Percentiles rank a stretch among this genome's conserved stretches.
Evolutionary conservation across 2,329 filamentous ascomycete species (phyloP).

Genomic region (Rosellinia necatrix): DNA sequence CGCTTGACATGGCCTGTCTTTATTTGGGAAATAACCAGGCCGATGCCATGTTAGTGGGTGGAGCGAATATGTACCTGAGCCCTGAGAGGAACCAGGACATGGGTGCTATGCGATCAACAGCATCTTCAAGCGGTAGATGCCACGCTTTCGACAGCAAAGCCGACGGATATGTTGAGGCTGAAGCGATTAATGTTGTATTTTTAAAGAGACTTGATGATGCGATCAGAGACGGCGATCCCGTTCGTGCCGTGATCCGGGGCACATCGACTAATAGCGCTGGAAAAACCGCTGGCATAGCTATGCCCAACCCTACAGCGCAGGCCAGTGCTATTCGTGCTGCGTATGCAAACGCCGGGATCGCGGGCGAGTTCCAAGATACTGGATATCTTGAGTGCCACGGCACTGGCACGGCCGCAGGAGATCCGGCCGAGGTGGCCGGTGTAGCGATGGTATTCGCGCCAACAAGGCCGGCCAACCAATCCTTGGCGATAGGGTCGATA

Average conservation of each 20-base stretch:
- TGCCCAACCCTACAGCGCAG: neutral
- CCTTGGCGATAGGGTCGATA: conserved; percentile 3
- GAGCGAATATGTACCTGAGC: conserved; percentile 14
- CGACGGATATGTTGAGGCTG: conserved; percentile 13
- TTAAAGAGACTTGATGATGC: conserved; percentile 10
- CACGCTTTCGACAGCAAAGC: conserved; percentile 14
- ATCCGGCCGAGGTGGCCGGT: conserved; percentile 7
- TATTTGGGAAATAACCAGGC: conserved; percentile 23
- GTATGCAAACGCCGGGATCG: neutral
- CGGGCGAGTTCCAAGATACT: neutral
- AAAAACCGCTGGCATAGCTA: conserved; percentile 2
- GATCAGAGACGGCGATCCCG: conserved; percentile 1
- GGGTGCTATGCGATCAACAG: neutral
- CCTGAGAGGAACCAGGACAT: conserved; percentile 13
- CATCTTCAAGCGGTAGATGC: neutral
- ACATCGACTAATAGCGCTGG: conserved; percentile 5
- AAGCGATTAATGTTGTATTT: conserved; percentile 3
- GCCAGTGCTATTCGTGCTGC: conserved; percentile 2
- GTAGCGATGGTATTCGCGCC: neutral
- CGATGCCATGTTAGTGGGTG: conserved; percentile 19
- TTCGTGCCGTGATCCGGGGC: conserved; percentile 1
- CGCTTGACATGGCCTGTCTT: conserved; percentile 34
- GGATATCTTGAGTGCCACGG: conserved; percentile 11
- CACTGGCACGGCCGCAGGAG: conserved; percentile 10
- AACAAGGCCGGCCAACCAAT: neutral